Base-by-base conservation (phyloP, 495 filamentous ascomycete species). In the Neurospora cerealis region DNA sequence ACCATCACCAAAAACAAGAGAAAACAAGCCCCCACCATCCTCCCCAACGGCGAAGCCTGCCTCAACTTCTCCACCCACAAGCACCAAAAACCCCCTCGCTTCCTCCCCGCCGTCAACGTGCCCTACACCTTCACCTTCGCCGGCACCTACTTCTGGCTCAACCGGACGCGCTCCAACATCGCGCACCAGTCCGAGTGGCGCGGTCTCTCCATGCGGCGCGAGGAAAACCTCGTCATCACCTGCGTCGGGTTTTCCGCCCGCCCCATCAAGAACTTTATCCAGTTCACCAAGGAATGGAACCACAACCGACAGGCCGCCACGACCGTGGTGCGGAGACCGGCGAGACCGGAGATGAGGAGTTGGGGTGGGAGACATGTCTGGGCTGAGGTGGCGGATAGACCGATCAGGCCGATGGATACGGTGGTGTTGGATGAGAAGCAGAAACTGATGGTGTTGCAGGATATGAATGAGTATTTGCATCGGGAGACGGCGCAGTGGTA, bases 381-480 rank as follows among this genome's bases (percentile, higher is more conserved):
- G 93, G 77, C 83, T 34, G 86, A 88, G 73, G 90, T 91, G 32
- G 90, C 91, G 72, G 87, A 88, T 42, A 82, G 93, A n/a, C 88
- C 92, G 0, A 90, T 91, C 1, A 84, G 94, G 34, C 91, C 95
- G 3, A 89, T 98, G 83, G 87, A 88, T 4, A 97, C 95, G 0
- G 95, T 97, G 0, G 90, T 96, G 3, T 83, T 98, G 19, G 95
- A 97, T 74, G 85, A 87, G 34, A 79, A 84, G 40, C 89, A 93
- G 80, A 98, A 97, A 83, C 79, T 89, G 11, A 86, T 84, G 36
- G 86, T 97, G 24, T 81, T 96, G 39, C 81, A 85, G 19, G 95
- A 98, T 80, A 93, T 97, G 79, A 93, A 94, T 80, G 94, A 97
- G 77, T 98, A 95, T 77, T 83, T 97, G 8, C 90, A 93, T 73